A percentile compares a stretch with the other conserved stretches of the same genome.
phyloP scores from a whole-genome alignment of 192 early-diverging fungal species.

The Podila epicladia region DNA sequence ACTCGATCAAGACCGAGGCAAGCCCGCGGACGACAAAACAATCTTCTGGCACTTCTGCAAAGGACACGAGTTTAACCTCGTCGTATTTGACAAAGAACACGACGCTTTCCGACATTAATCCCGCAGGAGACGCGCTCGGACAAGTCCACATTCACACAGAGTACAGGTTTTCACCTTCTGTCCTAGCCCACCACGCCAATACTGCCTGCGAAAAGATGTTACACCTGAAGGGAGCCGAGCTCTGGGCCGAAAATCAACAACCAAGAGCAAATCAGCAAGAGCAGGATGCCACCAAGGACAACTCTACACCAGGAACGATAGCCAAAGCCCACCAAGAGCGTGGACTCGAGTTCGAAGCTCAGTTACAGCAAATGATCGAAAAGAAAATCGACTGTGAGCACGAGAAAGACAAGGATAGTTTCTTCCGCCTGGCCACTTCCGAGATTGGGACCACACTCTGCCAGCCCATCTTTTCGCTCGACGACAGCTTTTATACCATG shows the following conservation, averaged over 20 bases:
- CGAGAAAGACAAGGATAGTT: conserved; percentile 28
- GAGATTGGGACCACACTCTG: conserved; percentile 20
- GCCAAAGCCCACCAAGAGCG: conserved; percentile 21
- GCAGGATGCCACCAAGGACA: background rate
- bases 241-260: conserved; percentile 6
- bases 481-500: conserved; percentile 19
- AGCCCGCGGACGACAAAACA: no score
- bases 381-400: conserved; percentile 29
- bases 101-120: background rate
- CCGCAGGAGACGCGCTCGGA: background rate
- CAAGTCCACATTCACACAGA: background rate
- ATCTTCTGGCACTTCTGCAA: no score
- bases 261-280: background rate
- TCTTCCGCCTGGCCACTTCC: conserved; percentile 29
- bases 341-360: conserved; percentile 22
- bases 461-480: conserved; percentile 33
- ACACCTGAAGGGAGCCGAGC: conserved; percentile 29
- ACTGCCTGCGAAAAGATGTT: conserved; percentile 50
- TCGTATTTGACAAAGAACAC: no score
- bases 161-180: conserved; percentile 41
- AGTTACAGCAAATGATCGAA: conserved; percentile 5
- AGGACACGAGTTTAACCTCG: no score
- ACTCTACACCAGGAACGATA: background rate
- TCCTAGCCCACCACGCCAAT: conserved; percentile 34
- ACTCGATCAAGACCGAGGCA: background rate